A percentile compares a stretch with the other conserved stretches of the same genome.
phyloP scores from a whole-genome alignment of 495 filamentous ascomycete species.

The Hypomontagnella monticulosa region DNA sequence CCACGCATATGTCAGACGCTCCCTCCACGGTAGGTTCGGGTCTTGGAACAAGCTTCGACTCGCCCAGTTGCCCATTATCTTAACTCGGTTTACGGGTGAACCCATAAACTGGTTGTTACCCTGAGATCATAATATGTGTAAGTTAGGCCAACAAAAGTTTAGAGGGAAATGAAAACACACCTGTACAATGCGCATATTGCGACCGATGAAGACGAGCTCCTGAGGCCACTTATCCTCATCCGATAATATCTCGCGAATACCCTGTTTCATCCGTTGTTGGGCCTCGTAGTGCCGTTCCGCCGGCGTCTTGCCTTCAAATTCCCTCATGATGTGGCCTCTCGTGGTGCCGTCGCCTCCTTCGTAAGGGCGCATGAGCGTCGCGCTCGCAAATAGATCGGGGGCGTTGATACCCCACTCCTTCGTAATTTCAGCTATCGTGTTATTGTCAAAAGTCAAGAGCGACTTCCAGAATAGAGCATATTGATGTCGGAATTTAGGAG shows the following conservation, averaged over 20 bases:
- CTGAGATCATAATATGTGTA: slow-evolving; percentile 13
- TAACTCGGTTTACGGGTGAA: slow-evolving; percentile 92
- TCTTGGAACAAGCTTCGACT: slow-evolving; percentile 78
- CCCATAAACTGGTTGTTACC: slow-evolving; percentile 77
- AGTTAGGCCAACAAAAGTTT: neutral
- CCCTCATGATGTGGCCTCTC: slow-evolving; percentile 62
- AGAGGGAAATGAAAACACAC: slow-evolving; percentile 6
- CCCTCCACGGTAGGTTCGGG: slow-evolving; percentile 48
- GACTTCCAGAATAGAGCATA: slow-evolving; percentile 95
- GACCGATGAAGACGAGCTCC: slow-evolving; percentile 93
- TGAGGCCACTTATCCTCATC: slow-evolving; percentile 94
- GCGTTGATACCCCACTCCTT: slow-evolving; percentile 85
- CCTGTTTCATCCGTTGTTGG: slow-evolving; percentile 84
- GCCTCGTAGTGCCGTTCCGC: slow-evolving; percentile 80
- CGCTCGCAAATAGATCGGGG: slow-evolving; percentile 88
- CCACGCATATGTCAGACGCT: slow-evolving; percentile 64
- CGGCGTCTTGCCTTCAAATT: slow-evolving; percentile 64
- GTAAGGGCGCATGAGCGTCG: slow-evolving; percentile 90
- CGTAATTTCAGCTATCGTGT: slow-evolving; percentile 74
- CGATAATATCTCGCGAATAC: slow-evolving; percentile 81
- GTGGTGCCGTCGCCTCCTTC: slow-evolving; percentile 79
- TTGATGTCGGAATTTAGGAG: slow-evolving; percentile 82
- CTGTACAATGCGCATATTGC: slow-evolving; percentile 92
- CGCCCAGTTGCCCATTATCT: slow-evolving; percentile 93
- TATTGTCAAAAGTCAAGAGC: slow-evolving; percentile 92